A percentile compares a stretch with the other conserved stretches of the same genome.
Conservation (phyloP, 306 rosid species). For the Casuarina equisetifolia region DNA sequence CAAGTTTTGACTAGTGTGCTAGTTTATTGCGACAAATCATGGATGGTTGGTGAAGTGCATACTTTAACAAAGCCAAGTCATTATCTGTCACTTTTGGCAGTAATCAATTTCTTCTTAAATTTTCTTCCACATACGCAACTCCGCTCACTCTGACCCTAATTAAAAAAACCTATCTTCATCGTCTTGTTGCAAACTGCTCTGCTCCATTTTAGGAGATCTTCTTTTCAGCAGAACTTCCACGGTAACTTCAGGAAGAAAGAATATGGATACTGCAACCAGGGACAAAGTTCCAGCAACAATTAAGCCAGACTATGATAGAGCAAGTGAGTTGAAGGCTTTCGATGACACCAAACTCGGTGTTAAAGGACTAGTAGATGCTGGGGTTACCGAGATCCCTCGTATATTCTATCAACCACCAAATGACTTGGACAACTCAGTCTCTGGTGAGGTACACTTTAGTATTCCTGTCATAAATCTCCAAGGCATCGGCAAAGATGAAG, state of each 20-base stretch:
- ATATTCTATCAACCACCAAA: constrained; percentile 40
- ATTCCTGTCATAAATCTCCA: constrained; percentile 50
- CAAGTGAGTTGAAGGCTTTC: constrained; percentile 45
- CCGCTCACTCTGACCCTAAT: too few relatives aligned
- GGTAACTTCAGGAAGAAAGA: not conserved
- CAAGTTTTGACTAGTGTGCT: too few relatives aligned
- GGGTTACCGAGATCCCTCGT: constrained; percentile 48
- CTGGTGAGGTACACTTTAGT: not conserved
- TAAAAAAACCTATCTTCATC: too few relatives aligned
- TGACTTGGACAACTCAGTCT: constrained; percentile 6
- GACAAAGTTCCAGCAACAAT: not conserved
- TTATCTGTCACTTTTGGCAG: too few relatives aligned
- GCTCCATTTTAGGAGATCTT: too few relatives aligned
- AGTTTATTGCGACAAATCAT: too few relatives aligned
- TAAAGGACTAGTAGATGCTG: constrained; percentile 68
- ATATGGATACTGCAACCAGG: constrained; percentile 5
- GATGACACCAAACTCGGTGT: constrained; percentile 62
- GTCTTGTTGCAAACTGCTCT: too few relatives aligned
- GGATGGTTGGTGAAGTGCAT: too few relatives aligned
- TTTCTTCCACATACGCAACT: too few relatives aligned
- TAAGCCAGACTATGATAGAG: constrained; percentile 24
- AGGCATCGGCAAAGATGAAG: constrained; percentile 9
- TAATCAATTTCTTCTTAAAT: too few relatives aligned
- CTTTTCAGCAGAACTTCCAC: too few relatives aligned
- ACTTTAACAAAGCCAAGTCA: too few relatives aligned